Evolutionary conservation across 1,284 basidiomycete species (phyloP).

Genomic region (Moesziomyces sp.): DNA sequence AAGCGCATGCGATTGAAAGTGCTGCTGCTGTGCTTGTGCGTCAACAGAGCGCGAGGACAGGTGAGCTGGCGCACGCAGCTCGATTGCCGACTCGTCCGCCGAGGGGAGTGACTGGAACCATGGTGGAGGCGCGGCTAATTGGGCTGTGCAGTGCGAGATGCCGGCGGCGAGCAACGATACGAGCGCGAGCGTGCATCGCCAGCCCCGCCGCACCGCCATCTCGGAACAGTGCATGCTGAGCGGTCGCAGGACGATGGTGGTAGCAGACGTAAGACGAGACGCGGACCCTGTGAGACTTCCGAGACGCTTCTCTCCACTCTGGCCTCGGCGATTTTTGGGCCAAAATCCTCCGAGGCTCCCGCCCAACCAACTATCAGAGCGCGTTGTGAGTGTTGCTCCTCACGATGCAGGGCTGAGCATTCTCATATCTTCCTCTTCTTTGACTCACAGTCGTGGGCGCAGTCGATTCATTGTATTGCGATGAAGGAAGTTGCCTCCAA

Average conservation of each 20-base stretch:
- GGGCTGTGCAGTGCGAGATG: background rate
- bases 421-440: too few relatives aligned
- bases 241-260: background rate
- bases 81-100: background rate
- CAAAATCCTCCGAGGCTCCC: too few relatives aligned
- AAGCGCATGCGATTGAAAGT: background rate
- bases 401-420: too few relatives aligned
- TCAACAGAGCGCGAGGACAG: background rate
- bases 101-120: background rate
- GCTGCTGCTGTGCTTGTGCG: background rate
- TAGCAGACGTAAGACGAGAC: background rate
- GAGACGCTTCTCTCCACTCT: background rate
- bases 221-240: background rate
- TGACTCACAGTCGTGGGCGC: too few relatives aligned
- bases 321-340: too few relatives aligned
- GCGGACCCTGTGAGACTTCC: background rate
- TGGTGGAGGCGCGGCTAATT: background rate
- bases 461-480: too few relatives aligned
- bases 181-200: background rate
- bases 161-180: background rate
- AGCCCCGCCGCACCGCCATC: background rate
- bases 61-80: background rate
- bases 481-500: background rate
- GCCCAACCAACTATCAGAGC: too few relatives aligned
- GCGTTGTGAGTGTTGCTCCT: too few relatives aligned